Evolutionary conservation across 78 protist genomes (phyloP).

Genomic region (Dictyostelium intermedium): DNA sequence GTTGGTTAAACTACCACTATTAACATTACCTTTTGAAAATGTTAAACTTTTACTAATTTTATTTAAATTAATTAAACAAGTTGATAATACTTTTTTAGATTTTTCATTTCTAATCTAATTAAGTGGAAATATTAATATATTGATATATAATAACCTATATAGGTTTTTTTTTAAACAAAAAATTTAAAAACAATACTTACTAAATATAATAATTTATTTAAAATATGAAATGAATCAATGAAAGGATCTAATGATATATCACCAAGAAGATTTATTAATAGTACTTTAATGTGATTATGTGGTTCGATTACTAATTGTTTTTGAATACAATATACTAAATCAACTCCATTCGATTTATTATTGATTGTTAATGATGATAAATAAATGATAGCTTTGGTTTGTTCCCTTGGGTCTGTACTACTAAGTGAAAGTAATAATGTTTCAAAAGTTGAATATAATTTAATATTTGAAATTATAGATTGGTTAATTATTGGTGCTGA

Average conservation of each 20-base stretch:
- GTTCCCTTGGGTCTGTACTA: background rate
- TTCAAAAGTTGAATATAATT: background rate
- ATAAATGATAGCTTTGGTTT: conserved; percentile 10
- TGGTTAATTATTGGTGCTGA: background rate
- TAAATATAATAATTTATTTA: conserved; percentile 9
- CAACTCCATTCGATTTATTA: conserved; percentile 33
- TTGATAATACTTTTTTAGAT: conserved; percentile 29
- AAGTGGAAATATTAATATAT: no score
- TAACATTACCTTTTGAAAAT: background rate
- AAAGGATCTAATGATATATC: conserved; percentile 43
- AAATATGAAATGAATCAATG: conserved; percentile 17
- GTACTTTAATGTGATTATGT: conserved; percentile 41
- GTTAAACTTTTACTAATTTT: background rate
- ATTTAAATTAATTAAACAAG: conserved; percentile 12
- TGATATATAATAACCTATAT: no score
- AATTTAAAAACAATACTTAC: conserved; percentile 3
- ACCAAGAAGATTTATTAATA: conserved; percentile 10
- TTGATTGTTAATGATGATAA: conserved; percentile 45
- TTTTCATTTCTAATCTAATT: background rate
- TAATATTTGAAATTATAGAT: background rate
- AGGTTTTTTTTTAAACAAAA: background rate
- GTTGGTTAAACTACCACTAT: background rate
- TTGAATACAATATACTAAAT: conserved; percentile 34
- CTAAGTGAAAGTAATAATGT: conserved; percentile 2
- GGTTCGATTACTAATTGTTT: conserved; percentile 49